Percentiles rank a stretch among this genome's conserved stretches.
phyloP scores from a whole-genome alignment of 163 green algal species.

The Prototheca cutis region DNA sequence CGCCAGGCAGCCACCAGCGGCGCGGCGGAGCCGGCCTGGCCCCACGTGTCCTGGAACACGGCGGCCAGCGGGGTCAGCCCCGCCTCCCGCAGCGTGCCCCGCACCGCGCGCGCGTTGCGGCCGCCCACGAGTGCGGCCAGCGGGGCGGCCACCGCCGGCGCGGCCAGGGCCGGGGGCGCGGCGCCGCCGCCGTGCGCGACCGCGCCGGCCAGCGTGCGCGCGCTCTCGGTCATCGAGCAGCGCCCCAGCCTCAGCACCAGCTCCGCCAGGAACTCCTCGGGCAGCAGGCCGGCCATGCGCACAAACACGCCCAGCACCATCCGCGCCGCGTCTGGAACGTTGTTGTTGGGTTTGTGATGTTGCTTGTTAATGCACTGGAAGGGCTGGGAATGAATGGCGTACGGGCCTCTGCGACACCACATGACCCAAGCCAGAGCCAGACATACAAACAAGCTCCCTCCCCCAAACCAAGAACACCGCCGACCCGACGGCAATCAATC shows the following conservation, averaged over 20 bases:
- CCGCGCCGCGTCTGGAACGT: constrained; percentile 20
- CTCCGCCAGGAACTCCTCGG: constrained; percentile 8
- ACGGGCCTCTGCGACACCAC: too few relatives aligned
- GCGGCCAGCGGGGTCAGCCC: background rate
- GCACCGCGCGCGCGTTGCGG: constrained; percentile 10
- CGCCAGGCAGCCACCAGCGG: background rate
- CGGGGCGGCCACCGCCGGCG: constrained; percentile 9
- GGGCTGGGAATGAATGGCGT: too few relatives aligned
- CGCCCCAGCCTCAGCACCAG: constrained; percentile 23
- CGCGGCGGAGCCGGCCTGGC: background rate
- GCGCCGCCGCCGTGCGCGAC: background rate
- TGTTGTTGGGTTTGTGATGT: too few relatives aligned
- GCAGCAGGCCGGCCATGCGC: constrained; percentile 14
- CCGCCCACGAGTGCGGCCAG: constrained; percentile 27
- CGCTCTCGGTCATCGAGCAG: constrained; percentile 27
- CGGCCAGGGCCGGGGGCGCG: background rate
- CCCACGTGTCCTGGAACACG: background rate
- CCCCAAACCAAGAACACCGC: background rate
- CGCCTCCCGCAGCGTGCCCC: constrained; percentile 13
- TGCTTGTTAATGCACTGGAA: too few relatives aligned
- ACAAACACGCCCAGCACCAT: constrained; percentile 24
- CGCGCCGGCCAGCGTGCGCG: constrained; percentile 5
- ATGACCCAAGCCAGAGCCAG: too few relatives aligned
- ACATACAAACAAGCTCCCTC: too few relatives aligned
- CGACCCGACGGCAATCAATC: too few relatives aligned